A percentile compares a stretch with the other conserved stretches of the same genome.
phyloP scores from a whole-genome alignment of 1,284 basidiomycete species.

The Cutaneotrichosporon sp. region DNA sequence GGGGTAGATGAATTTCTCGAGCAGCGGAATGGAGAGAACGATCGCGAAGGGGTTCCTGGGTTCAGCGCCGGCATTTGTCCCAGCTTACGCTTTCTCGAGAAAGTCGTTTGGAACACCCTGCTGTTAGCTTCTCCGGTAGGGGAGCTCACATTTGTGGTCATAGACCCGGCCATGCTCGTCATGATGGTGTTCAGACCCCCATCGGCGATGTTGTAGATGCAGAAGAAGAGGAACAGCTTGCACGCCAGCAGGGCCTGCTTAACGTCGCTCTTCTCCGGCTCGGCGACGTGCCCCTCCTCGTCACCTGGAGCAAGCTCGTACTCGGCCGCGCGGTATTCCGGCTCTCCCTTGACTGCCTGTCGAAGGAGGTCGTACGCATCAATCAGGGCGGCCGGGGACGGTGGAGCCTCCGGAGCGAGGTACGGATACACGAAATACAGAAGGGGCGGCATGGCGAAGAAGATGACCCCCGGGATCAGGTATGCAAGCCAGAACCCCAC shows the following conservation, averaged over 20 bases:
- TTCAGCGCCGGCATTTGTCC: neutral
- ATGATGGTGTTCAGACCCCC: conserved; percentile 39
- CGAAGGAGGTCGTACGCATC: conserved; percentile 33
- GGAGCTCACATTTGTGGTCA: conserved; percentile 42
- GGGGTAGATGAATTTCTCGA: conserved; percentile 52
- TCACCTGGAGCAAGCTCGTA: conserved; percentile 32
- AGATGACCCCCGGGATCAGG: conserved; percentile 50
- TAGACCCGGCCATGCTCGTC: conserved; percentile 45
- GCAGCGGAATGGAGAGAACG: conserved; percentile 48
- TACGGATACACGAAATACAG: conserved; percentile 4
- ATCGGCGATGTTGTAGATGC: conserved; percentile 50
- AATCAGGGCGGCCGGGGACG: conserved; percentile 51
- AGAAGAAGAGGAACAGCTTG: conserved; percentile 50
- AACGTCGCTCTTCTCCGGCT: conserved; percentile 52
- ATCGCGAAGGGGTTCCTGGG: conserved; percentile 27
- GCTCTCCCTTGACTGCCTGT: neutral
- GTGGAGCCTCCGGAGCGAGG: conserved; percentile 46
- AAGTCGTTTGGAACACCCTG: conserved; percentile 52
- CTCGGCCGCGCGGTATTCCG: conserved; percentile 8
- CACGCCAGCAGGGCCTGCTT: conserved; percentile 50
- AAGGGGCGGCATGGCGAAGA: conserved; percentile 46
- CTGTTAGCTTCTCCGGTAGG: neutral
- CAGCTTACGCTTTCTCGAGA: conserved; percentile 33
- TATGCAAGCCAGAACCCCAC: conserved; percentile 51
- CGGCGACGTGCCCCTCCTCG: conserved; percentile 51